Evolutionary conservation across 2,329 filamentous ascomycete genomes (phyloP).

Genomic region (Diaporthe longicolla): DNA sequence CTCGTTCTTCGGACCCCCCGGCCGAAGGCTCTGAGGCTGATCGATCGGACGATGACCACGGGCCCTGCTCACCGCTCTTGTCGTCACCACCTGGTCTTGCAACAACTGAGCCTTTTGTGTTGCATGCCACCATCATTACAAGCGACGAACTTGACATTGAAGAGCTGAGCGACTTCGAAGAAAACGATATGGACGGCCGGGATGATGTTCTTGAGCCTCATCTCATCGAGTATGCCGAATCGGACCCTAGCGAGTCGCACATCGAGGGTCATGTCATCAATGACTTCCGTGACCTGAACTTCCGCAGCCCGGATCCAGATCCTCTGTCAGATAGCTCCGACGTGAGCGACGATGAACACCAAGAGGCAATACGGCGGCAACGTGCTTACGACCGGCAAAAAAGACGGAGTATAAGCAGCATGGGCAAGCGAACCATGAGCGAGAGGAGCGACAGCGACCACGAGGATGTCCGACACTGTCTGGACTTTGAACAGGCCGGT

Average conservation of each 20-base stretch:
- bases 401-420: slow-evolving; percentile 66
- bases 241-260: slow-evolving; percentile 56
- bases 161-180: slow-evolving; percentile 61
- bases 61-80: slow-evolving; percentile 45
- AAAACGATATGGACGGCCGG: slow-evolving; percentile 58
- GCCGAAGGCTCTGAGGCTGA: slow-evolving; percentile 48
- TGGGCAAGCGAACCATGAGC: slow-evolving; percentile 66
- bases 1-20: slow-evolving; percentile 55
- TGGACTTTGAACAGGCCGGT: slow-evolving; percentile 58
- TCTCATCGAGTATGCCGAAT: slow-evolving; percentile 61
- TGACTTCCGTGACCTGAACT: slow-evolving; percentile 62
- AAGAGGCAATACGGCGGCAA: slow-evolving; percentile 56
- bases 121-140: slow-evolving; percentile 42
- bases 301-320: slow-evolving; percentile 55
- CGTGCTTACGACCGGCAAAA: slow-evolving; percentile 60
- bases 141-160: slow-evolving; percentile 57
- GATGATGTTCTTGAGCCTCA: slow-evolving; percentile 60
- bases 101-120: background rate
- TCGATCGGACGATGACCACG: slow-evolving; percentile 46
- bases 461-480: slow-evolving; percentile 56
- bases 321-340: slow-evolving; percentile 56
- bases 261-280: slow-evolving; percentile 61
- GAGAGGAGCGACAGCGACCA: slow-evolving; percentile 65
- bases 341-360: slow-evolving; percentile 54
- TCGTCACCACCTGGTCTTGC: slow-evolving; percentile 31